phyloP scores from a whole-genome alignment of 2,329 filamentous ascomycete genomes.

The Trichoderma guizhouense region DNA sequence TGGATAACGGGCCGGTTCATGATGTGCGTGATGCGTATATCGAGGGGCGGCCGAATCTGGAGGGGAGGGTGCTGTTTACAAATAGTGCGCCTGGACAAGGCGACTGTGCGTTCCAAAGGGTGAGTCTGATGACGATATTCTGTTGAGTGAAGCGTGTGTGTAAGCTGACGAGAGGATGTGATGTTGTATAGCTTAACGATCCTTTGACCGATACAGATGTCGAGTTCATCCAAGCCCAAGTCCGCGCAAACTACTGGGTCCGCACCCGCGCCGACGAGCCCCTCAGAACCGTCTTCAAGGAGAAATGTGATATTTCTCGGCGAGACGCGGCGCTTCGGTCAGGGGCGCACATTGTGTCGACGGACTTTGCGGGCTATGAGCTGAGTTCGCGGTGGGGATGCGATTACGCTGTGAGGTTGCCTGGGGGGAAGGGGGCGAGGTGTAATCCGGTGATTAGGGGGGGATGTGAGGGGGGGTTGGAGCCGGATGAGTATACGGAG shows the following conservation, averaged over 20 bases:
- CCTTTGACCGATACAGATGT: constrained; percentile 33
- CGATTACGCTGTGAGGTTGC: constrained; percentile 37
- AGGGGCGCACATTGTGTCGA: constrained; percentile 49
- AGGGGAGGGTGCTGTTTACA: constrained; percentile 47
- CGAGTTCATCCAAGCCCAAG: constrained; percentile 41
- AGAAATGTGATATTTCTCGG: constrained; percentile 38
- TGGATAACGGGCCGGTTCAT: constrained; percentile 46
- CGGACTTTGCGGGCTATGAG: constrained; percentile 46
- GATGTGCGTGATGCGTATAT: constrained; percentile 39
- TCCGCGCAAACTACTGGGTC: constrained; percentile 47
- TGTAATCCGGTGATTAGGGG: constrained; percentile 33
- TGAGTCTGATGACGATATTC: background rate
- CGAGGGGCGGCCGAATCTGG: constrained; percentile 30
- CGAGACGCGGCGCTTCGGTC: constrained; percentile 42
- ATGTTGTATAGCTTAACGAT: constrained; percentile 38
- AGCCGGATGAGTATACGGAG: constrained; percentile 14
- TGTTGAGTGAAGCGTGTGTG: background rate
- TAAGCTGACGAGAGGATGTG: background rate
- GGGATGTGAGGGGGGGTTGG: constrained; percentile 22
- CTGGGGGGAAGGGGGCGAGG: constrained; percentile 25
- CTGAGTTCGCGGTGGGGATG: constrained; percentile 45
- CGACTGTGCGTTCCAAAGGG: constrained; percentile 47
- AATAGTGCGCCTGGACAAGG: constrained; percentile 43
- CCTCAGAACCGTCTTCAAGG: constrained; percentile 39
- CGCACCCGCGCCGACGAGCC: constrained; percentile 47